Evolutionary conservation across 306 rosid species (phyloP), one percentile per base, ranked within the genome.

Genomic region (Oemleria cerasiformis): DNA sequence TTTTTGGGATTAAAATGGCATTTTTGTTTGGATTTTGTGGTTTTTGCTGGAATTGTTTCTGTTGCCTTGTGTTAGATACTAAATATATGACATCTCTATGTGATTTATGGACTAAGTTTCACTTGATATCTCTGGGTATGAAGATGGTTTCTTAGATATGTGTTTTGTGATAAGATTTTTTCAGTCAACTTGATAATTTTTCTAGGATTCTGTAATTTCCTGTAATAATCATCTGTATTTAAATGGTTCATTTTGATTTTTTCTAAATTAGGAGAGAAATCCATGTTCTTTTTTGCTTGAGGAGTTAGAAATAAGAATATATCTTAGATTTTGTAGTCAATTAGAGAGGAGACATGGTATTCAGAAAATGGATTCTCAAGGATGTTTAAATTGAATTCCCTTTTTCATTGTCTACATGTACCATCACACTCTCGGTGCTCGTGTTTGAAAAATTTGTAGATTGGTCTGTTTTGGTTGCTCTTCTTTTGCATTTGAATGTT

Each of bases 141-240:
- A 42, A 45, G 12, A 34, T 38, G 72, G 47, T 55, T 63, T 62
- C 56, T 53, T 44, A 56, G 79, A 68, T 69, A 73, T 68, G 17
- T 34, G 39, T 30, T 16, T 61, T 23, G 10, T 17, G 25, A 38
- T 17, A 16, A 38, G 66, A 38, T 61, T 61, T 23, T 8, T 19
- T 40, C 40, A 55, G 67, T 48, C 39, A 40, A 21, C 12, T 67
- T 58, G 68, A 59, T 48, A 20, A 38, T 39, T 40, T 55, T 12
- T 48, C 19, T 3, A 10, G 14, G 25, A 40, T 44, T 56, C 40
- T 53, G 47, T 54, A 30, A 9, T 69, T 56, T 39, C 4, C 39
- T 54, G 23, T 36, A 1, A 38, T 50, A 19, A 16, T 36, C 4
- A 50, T 39, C n/a, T 36, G 19, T 39, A 6, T 51, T 8, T 8